These are phyloP conservation scores for Talaromyces verruculosus DNA, from an alignment of 2,329 filamentous ascomycete species.

Conservation along the genomic window DNA sequence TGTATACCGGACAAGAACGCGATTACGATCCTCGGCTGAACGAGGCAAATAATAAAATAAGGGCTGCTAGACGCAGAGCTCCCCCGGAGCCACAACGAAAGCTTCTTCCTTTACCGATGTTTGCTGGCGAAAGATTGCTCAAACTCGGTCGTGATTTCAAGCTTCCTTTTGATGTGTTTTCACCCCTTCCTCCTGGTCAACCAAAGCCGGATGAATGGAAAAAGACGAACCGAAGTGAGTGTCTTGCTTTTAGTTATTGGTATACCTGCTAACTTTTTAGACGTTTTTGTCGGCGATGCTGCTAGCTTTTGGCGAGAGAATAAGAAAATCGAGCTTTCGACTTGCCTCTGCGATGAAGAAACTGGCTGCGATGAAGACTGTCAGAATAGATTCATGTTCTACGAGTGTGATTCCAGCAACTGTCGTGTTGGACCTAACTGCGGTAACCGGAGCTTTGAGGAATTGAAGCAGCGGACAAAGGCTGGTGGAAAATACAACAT, in stretches of 20 bases:
- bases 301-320: constrained; percentile 77
- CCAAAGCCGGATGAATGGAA: constrained; percentile 92
- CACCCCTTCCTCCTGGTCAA: constrained; percentile 78
- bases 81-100: constrained; percentile 36
- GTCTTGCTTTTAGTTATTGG: neutral
- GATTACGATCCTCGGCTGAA: constrained; percentile 49
- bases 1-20: constrained; percentile 77
- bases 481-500: constrained; percentile 83
- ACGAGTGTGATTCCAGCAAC: constrained; percentile 90
- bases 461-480: constrained; percentile 71
- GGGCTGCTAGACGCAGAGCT: constrained; percentile 27
- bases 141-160: constrained; percentile 78
- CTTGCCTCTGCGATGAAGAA: constrained; percentile 74
- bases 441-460: constrained; percentile 83
- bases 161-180: constrained; percentile 85
- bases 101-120: constrained; percentile 73
- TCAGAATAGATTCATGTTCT: constrained; percentile 94
- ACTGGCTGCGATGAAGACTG: constrained; percentile 85
- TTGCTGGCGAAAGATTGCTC: constrained; percentile 68
- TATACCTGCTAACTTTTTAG: constrained; percentile 45
- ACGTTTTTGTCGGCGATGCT: constrained; percentile 87
- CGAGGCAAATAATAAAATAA: constrained; percentile 49
- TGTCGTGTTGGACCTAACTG: constrained; percentile 80
- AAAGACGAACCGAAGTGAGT: constrained; percentile 84
- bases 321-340: constrained; percentile 70